phyloP scores from a whole-genome alignment of 768 basidiomycete species.

The Candolleomyces aberdarensis region DNA sequence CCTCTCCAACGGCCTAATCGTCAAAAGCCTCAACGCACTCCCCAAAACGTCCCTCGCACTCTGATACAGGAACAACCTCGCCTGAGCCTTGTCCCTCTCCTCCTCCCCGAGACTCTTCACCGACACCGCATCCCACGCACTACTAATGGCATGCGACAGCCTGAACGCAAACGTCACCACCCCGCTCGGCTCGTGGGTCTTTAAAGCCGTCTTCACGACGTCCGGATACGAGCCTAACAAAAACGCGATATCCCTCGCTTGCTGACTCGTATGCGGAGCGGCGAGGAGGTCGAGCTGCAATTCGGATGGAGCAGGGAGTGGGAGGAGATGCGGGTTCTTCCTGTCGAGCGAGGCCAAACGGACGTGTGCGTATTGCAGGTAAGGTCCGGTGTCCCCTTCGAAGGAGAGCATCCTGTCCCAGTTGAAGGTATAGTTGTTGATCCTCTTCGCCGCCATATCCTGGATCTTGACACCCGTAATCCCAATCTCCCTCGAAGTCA shows the following conservation, averaged over 20 bases:
- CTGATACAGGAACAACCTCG: conserved; percentile 86
- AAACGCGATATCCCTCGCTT: conserved; percentile 80
- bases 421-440: conserved; percentile 95
- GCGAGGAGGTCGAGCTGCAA: conserved; percentile 66
- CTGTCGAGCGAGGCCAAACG: conserved; percentile 85
- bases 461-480: conserved; percentile 97
- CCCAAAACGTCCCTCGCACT: conserved; percentile 88
- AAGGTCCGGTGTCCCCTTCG: conserved; percentile 92
- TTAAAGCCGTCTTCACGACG: conserved; percentile 81
- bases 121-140: conserved; percentile 87
- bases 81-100: conserved; percentile 73
- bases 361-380: conserved; percentile 94
- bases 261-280: conserved; percentile 41
- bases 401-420: conserved; percentile 92
- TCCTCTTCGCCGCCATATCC: conserved; percentile 91
- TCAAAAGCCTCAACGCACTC: conserved; percentile 82
- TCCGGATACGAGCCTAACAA: conserved; percentile 93
- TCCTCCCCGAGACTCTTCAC: conserved; percentile 71
- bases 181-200: conserved; percentile 84
- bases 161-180: conserved; percentile 90
- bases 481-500: conserved; percentile 77
- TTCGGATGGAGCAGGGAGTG: conserved; percentile 63
- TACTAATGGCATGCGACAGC: conserved; percentile 83
- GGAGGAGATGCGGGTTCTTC: conserved; percentile 82
- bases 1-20: conserved; percentile 84